These are phyloP conservation scores for Paramecium bursaria DNA, from an alignment of 73 alveolate species.

Conservation along the genomic window DNA sequence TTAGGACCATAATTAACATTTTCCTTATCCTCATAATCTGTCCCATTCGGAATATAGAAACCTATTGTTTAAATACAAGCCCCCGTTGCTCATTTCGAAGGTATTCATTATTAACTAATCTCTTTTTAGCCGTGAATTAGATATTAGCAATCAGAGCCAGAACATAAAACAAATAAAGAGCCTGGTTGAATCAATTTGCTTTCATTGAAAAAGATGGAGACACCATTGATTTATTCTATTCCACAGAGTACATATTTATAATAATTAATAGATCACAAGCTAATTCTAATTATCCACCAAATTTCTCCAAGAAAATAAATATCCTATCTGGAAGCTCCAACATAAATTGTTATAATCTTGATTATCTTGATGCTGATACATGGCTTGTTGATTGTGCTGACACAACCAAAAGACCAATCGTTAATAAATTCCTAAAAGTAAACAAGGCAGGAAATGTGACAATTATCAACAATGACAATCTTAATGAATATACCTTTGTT, in stretches of 20 bases:
- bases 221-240: conserved; percentile 38
- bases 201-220: conserved; percentile 37
- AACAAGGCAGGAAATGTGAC: conserved; percentile 2
- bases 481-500: neutral
- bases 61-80: conserved; percentile 28
- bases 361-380: neutral
- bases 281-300: conserved; percentile 2
- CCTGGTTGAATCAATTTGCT: conserved; percentile 48
- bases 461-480: conserved; percentile 17
- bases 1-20: conserved; percentile 2
- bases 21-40: neutral
- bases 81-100: conserved; percentile 17
- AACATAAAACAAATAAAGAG: conserved; percentile 22
- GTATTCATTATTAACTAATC: neutral
- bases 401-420: neutral
- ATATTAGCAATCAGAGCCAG: conserved; percentile 32
- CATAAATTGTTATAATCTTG: conserved; percentile 9
- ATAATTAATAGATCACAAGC: conserved; percentile 25
- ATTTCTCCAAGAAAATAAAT: neutral
- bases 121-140: neutral
- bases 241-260: too few relatives aligned
- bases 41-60: conserved; percentile 2
- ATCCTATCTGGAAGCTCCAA: conserved; percentile 9
- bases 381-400: conserved; percentile 38
- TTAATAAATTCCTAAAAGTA: neutral